Evolutionary conservation across 2,329 filamentous ascomycete species (phyloP), one percentile per base, ranked within the genome.

Genomic region (Onygenales sp.): DNA sequence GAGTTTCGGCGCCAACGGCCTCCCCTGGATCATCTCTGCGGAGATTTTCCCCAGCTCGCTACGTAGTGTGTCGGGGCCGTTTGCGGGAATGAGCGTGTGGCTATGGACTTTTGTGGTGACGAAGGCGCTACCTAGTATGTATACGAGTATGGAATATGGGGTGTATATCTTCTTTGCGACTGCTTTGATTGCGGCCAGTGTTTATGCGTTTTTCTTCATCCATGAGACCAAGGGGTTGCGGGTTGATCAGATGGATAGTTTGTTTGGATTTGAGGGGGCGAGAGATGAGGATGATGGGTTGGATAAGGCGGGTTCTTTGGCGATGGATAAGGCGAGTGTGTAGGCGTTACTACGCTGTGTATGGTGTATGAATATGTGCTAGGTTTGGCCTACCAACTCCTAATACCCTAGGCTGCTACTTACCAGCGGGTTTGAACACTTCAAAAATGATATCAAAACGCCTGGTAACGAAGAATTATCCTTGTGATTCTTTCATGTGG

Each of bases 11-110:
- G 64, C 67, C 1, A 73, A 73, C 46, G 70, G 71, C 2, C 57
- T 73, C 0, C 70, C 70, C 0, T 73, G 70, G 69, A 73, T 74
- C 55, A 69, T 73, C n/a, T 70, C 67, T 1, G 64, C 70, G 2
- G 71, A 74, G 57, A 74, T 73, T 27, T 73, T 74, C 58, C 70
- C 72, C 0, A 63, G 64, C 3, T 66, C 65, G 0, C 59, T 73
- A 14, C 63, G 71, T 5, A 67, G 64, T 14, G 63, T 74, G 44
- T 69, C 67, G 1, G 69, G 69, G 11, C 66, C 69, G 0, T 71
- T 64, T 55, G 57, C 58, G 11, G 58, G 53, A 1, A 45, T 60
- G 13, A 50, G 52, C 13, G 54, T 56, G 35, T 59, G 58, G 58
- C 42, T 56, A 4, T 55, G 51, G 7, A 54, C 69, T 2, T 69